A percentile compares a stretch with the other conserved stretches of the same genome.
Evolutionary conservation across 108 stramenopile species (phyloP).

Genomic region (Licmophora abbreviata): DNA sequence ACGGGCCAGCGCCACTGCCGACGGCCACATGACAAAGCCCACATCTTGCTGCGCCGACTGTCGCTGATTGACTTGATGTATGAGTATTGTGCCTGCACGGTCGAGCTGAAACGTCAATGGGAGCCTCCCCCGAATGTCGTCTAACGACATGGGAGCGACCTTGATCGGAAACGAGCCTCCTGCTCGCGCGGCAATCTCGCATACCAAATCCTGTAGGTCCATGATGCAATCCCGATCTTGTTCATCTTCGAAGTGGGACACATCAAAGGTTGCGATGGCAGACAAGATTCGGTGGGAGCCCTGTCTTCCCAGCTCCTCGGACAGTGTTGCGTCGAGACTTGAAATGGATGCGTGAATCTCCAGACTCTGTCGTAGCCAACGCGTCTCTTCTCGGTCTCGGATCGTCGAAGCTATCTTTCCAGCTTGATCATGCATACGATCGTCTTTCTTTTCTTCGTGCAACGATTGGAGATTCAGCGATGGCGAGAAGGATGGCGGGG

Average conservation of each 20-base stretch:
- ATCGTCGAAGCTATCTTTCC: too few species aligned
- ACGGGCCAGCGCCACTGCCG: constrained; percentile 63
- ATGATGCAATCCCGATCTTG: constrained; percentile 54
- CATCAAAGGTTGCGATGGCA: constrained; percentile 24
- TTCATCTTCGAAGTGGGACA: constrained; percentile 16
- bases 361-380: constrained; percentile 14
- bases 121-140: constrained; percentile 46
- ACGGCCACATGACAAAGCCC: constrained; percentile 86
- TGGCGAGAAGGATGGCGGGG: too few species aligned
- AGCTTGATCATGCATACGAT: too few species aligned
- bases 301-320: constrained; percentile 51
- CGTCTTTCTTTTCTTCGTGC: too few species aligned
- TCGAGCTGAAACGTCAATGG: constrained; percentile 16
- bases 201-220: constrained; percentile 67
- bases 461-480: too few species aligned
- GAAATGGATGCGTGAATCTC: constrained; percentile 20
- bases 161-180: constrained; percentile 24
- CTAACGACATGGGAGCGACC: constrained; percentile 36
- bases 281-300: constrained; percentile 41
- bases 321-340: constrained; percentile 40
- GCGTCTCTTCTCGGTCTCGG: constrained; percentile 12
- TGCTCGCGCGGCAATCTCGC: constrained; percentile 38
- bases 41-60: constrained; percentile 77
- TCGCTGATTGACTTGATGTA: constrained; percentile 60
- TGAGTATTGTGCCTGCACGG: constrained; percentile 29